These are phyloP conservation scores for Ophiocordyceps polyrhachis-furcata DNA, from an alignment of 2,329 filamentous ascomycete genomes.

Conservation along the genomic window DNA sequence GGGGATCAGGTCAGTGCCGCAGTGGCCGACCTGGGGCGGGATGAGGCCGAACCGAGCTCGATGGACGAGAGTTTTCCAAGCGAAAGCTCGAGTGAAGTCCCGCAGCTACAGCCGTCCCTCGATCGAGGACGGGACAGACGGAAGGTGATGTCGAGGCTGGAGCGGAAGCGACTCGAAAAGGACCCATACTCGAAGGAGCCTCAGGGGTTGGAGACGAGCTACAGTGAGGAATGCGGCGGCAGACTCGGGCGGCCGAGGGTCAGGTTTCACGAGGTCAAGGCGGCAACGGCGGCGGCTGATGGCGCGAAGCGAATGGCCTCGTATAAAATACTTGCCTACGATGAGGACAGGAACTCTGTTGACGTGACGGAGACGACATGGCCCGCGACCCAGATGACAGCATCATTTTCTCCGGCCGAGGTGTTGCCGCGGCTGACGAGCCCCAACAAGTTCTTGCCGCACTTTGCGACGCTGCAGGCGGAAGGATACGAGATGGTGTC, in stretches of 20 bases:
- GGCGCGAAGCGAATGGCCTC: conserved; percentile 1
- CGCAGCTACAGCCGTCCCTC: conserved; percentile 12
- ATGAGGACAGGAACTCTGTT: conserved; percentile 37
- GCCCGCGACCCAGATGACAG: conserved; percentile 25
- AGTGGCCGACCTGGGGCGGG: conserved; percentile 4
- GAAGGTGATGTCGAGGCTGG: conserved; percentile 1
- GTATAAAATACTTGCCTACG: conserved; percentile 51
- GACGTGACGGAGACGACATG: conserved; percentile 42
- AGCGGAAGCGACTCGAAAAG: conserved; percentile 6
- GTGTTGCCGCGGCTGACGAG: conserved; percentile 41
- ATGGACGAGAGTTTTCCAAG: conserved; percentile 23
- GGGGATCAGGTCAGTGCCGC: not conserved
- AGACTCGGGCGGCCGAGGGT: conserved; percentile 15
- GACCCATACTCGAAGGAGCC: conserved; percentile 25
- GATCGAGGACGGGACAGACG: conserved; percentile 7
- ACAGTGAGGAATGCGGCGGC: conserved; percentile 22
- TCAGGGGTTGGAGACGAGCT: conserved; percentile 29
- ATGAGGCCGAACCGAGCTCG: conserved; percentile 15
- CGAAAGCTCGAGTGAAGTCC: conserved; percentile 4
- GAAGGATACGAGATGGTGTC: conserved; percentile 50
- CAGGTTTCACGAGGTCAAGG: conserved; percentile 11
- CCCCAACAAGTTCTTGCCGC: conserved; percentile 44
- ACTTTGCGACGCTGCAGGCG: conserved; percentile 37
- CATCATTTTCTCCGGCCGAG: conserved; percentile 36
- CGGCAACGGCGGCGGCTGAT: not conserved